Conservation (phyloP, 2,329 filamentous ascomycete genomes). For the Taxawa tesnikishii region DNA sequence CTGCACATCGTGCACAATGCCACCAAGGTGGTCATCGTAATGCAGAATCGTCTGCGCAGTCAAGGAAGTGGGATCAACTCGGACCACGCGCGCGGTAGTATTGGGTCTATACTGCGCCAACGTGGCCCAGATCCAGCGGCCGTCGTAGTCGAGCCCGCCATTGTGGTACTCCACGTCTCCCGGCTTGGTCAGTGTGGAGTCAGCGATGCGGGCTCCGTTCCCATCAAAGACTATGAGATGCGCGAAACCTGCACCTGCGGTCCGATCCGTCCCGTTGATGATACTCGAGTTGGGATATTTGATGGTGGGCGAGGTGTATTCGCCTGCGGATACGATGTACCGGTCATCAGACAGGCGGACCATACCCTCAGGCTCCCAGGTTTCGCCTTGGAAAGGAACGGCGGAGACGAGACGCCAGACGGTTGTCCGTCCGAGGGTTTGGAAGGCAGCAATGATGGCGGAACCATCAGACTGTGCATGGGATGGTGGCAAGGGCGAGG, state of each 20-base stretch:
- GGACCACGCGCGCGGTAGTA: constrained; percentile 31
- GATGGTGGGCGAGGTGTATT: constrained; percentile 28
- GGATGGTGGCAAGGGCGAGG: constrained; percentile 17
- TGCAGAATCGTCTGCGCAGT: constrained; percentile 20
- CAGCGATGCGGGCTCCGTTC: constrained; percentile 28
- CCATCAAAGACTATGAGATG: constrained; percentile 35
- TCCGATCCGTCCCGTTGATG: constrained; percentile 47
- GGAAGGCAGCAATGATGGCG: constrained; percentile 25
- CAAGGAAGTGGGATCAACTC: constrained; percentile 25
- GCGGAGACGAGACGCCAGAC: constrained; percentile 30
- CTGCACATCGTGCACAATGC: constrained; percentile 29
- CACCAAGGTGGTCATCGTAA: constrained; percentile 32
- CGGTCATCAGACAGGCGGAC: constrained; percentile 30
- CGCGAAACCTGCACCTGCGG: constrained; percentile 30
- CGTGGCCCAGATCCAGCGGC: constrained; percentile 33
- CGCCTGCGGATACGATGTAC: constrained; percentile 32
- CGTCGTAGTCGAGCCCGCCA: constrained; percentile 38
- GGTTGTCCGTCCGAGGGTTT: constrained; percentile 25
- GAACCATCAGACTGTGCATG: constrained; percentile 23
- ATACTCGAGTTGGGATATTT: constrained; percentile 19
- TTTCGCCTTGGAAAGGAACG: constrained; percentile 31
- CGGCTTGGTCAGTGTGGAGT: constrained; percentile 29
- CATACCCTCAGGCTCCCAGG: constrained; percentile 38
- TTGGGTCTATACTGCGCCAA: constrained; percentile 37
- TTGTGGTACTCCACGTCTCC: constrained; percentile 33